Base-by-base conservation (phyloP, 2,329 filamentous ascomycete genomes). In the Cercospora beticola region DNA sequence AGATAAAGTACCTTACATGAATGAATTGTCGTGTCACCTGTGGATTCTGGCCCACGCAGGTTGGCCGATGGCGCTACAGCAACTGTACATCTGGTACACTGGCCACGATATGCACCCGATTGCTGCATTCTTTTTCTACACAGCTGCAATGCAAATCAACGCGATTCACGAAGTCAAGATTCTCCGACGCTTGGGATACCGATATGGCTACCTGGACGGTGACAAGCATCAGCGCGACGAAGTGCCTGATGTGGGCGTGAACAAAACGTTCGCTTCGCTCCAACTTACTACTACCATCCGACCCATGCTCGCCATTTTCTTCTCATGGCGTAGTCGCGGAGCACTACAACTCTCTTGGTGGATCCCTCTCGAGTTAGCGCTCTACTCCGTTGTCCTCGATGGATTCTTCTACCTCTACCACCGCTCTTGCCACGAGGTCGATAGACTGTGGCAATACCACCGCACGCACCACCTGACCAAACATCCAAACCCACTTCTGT, bases 351-450 rank as follows among this genome's bases (percentile, higher is more conserved):
- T 78, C 75, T 70, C 68, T n/a, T 70, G 69, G 69, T 80, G 79
- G 78, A 76, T 82, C 0, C 74, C 79, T 0, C 30, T 83, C 5
- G 79, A 83, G 43, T 74, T 81, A 5, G 79, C 79, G 0, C 70
- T 83, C 0, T 83, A 83, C 68, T 78, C 77, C 3, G 76, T 83
- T 61, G 73, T 83, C 8, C 76, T 83, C 5, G 82, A 83, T 70
- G 82, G 82, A 59, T 83, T 81, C 80, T 82, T 82, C 72, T 82
- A 82, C 72, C 77, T 79, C 77, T 82, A 82, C 67, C 81, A 82
- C 68, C 79, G 81, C 3, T 56, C 76, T 16, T 82, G 82, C 79
- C 82, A 83, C 67, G 81, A 83, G 63, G 60, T 80, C 16, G 73
- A 76, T 18, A 72, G 67, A 0, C 75, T 83, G 12, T 83, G 82